Conservation (phyloP, 805 yeast genomes). For the Candida endomychidarum region DNA sequence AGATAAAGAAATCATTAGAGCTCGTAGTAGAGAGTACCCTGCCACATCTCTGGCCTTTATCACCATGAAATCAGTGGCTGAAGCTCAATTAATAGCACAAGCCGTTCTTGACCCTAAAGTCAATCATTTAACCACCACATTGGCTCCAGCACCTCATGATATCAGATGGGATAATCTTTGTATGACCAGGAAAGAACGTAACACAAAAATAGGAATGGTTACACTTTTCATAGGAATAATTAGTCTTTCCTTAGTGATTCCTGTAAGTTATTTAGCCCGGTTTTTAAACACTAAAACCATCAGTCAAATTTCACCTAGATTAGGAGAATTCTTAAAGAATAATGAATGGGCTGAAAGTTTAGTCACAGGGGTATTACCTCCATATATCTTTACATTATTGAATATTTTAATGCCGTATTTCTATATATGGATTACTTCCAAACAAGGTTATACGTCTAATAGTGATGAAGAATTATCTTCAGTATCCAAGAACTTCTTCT, state of each 20-base stretch:
- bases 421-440: conserved; percentile 76
- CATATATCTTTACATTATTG: conserved; percentile 83
- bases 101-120: conserved; percentile 91
- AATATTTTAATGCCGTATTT: conserved; percentile 83
- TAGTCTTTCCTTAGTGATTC: conserved; percentile 73
- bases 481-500: conserved; percentile 90
- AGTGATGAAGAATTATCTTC: conserved; percentile 91
- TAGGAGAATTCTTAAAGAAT: conserved; percentile 64
- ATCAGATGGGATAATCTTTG: conserved; percentile 91
- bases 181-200: conserved; percentile 69
- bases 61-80: conserved; percentile 92
- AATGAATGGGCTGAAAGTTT: conserved; percentile 73
- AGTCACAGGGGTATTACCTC: conserved; percentile 87
- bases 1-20: conserved; percentile 66
- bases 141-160: conserved; percentile 97
- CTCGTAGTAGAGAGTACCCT: conserved; percentile 67
- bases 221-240: conserved; percentile 66
- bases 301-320: conserved; percentile 74
- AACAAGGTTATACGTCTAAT: conserved; percentile 87
- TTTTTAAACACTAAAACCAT: conserved; percentile 78
- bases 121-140: conserved; percentile 71
- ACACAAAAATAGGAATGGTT: conserved; percentile 60
- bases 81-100: conserved; percentile 96
- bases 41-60: conserved; percentile 91
- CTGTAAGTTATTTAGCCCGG: conserved; percentile 83